Base-by-base conservation (phyloP, 1,284 basidiomycete genomes). In the Malassezia globosa region DNA sequence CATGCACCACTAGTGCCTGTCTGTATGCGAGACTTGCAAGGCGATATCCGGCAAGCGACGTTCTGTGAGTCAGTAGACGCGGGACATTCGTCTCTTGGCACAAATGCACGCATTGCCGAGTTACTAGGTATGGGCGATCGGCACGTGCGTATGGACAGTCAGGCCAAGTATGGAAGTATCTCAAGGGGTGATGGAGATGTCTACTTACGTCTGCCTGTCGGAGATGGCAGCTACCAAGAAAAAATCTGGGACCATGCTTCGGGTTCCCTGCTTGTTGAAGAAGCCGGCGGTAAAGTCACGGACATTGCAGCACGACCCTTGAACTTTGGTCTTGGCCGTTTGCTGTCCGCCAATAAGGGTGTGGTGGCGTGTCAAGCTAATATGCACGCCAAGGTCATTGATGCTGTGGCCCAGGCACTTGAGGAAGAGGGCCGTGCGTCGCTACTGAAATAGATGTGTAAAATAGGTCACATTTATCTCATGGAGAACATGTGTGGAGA, bases 171-270 rank as follows among this genome's bases (percentile, higher is more conserved):
- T 65, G 82, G 84, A 25, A 83, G 82, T 63, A 80, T 96, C 14
- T 81, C 83, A 2, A 77, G 90, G 35, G 88, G 89, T 0, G 87
- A 94, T 55, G 88, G 88, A 1, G 82, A 83, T 11, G 81, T 83
- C 29, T 97, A 99, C 73, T 76, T 97, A 44, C 79, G 92, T 22
- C 84, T 95, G 76, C 94, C 94, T 0, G 84, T 83, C 46, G 73
- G 76, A 6, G 81, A 83, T 13, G 79, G 81, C 14, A 81, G 80
- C 11, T 92, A 90, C 71, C 72, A 76, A 54, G 88, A 92, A 72
- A 92, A 90, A 74, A 89, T 94, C 36, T 94, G 87, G 87, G 94
- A 97, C 70, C 94, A 96, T 68, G 90, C 92, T 0, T 79, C 87
- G 0, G 94, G 92, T 0, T 77, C 80, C 0, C 71, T 97, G 7